Base-by-base conservation (phyloP, 2,329 filamentous ascomycete genomes). In the Xylaria sp. region DNA sequence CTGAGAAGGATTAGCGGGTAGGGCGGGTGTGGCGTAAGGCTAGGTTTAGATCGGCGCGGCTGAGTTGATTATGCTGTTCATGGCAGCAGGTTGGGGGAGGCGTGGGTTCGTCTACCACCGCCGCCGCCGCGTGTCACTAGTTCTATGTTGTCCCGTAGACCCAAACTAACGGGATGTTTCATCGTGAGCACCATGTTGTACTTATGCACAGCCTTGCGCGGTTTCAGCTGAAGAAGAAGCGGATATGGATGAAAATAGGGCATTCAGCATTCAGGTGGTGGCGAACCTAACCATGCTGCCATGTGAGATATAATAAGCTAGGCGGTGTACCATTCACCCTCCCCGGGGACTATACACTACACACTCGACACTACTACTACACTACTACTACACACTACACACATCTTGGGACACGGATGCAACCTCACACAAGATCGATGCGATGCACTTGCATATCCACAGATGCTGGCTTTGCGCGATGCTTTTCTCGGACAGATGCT, bases 1-100 rank as follows among this genome's bases (percentile, higher is more conserved):
- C 92, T 54, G 94, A 99, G 83, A 97, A 97, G 85, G 94, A 99
- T 78, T 99, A 83, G 86, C 67, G 67, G 62, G 60, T 54, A 40
- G 58, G 57, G 60, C 59, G 56, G 44, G 46, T 50, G 57, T 48
- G 56, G 57, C 59, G 60, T 63, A 63, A 65, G 64, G 63, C 64
- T 66, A 56, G 57, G 52, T 61, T 39, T 26, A 39, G 39, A 49
- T 50, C 37, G 47, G 46, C 41, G 44, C 48, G 54, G 54, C 56
- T 59, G 56, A 61, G 63, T 58, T 38, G 56, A 39, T 52, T 52
- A 47, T 39, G 57, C 52, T 56, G 44, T 50, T 43, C 29, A 58
- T 44, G 45, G 44, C 52, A 55, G 40, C 48, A 44, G 44, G 37
- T 39, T 60, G 4, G 40, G 57, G 54, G 57, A 59, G 52, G 54